Conservation (phyloP, 768 basidiomycete species). For the Rhodosporidiobolus sp. region DNA sequence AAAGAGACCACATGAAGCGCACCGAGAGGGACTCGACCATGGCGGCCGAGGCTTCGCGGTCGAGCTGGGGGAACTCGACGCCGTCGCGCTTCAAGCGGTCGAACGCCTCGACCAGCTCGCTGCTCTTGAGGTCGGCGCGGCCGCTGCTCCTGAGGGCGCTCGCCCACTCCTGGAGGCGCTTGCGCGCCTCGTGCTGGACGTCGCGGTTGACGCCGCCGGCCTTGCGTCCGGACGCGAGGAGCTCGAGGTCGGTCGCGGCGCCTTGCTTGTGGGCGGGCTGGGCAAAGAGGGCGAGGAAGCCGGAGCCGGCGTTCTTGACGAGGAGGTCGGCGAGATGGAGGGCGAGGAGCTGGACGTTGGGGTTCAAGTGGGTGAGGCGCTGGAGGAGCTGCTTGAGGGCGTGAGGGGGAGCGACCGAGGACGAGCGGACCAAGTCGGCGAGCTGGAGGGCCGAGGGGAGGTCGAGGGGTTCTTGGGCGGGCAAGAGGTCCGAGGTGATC, state of each 20-base stretch:
- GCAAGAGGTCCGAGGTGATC: constrained; percentile 85
- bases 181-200: constrained; percentile 70
- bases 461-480: constrained; percentile 80
- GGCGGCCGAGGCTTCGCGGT: constrained; percentile 66
- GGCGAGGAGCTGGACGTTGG: constrained; percentile 55
- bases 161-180: constrained; percentile 89
- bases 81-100: constrained; percentile 66
- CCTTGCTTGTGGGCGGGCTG: constrained; percentile 13
- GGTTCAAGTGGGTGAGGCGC: constrained; percentile 87
- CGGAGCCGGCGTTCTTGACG: constrained; percentile 95
- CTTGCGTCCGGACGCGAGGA: constrained; percentile 21
- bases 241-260: constrained; percentile 20
- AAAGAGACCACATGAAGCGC: background rate
- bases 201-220: constrained; percentile 58
- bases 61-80: constrained; percentile 79
- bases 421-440: constrained; percentile 92
- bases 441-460: constrained; percentile 83
- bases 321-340: constrained; percentile 79
- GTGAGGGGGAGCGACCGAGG: constrained; percentile 75
- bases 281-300: constrained; percentile 76
- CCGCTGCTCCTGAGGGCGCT: constrained; percentile 68
- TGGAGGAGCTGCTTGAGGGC: constrained; percentile 85
- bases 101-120: constrained; percentile 66
- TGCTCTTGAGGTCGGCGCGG: constrained; percentile 68
- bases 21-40: constrained; percentile 85